Base-by-base conservation (phyloP, 108 stramenopile species). In the Asterionellopsis glacialis region DNA sequence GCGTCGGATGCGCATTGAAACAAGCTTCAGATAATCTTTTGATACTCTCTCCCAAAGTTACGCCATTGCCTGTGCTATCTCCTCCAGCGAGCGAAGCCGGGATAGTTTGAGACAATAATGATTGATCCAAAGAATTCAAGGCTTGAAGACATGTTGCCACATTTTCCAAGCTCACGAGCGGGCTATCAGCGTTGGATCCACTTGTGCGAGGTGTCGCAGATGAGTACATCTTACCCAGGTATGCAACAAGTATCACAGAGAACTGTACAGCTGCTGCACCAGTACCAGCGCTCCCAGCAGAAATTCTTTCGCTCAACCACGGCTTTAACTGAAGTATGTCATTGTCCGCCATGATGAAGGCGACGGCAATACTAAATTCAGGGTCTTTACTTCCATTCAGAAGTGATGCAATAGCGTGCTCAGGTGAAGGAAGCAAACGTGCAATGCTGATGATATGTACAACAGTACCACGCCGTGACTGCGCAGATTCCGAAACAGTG, bases 261-360 rank as follows among this genome's bases (percentile, higher is more conserved):
- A 89, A 85, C 3, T 69, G 59, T 51, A 47, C 55, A 42, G 54
- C 73, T 57, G 57, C n/a, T 5, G 43, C 38, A 19, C 57, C 51
- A 22, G 60, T 68, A 41, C 67, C 70, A 23, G 64, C 58, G 24
- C 59, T 68, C 42, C 67, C 70, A 23, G 64, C 59, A 28, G 66
- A 66, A 33, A 80, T 69, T 38, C 87, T 73, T 38, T 95, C 89
- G n/a, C 52, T 56, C 45, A 95, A 65, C 84, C 82, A 95, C 2
- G 74, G 75, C 22, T 80, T 82, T 0, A 95, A 69, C 57, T 84
- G 83, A 41, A 90, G 67, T 57, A 82, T 79, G 42, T 87, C 83
- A 64, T 92, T 82, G 56, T 95, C 94, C 0, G 88, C 83, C 85
- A 89, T 85, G 11, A 89, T 79, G 67, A 85, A 87, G 11, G 90